phyloP scores from a whole-genome alignment of 2,329 filamentous ascomycete genomes.

The Pseudocercospora musae region DNA sequence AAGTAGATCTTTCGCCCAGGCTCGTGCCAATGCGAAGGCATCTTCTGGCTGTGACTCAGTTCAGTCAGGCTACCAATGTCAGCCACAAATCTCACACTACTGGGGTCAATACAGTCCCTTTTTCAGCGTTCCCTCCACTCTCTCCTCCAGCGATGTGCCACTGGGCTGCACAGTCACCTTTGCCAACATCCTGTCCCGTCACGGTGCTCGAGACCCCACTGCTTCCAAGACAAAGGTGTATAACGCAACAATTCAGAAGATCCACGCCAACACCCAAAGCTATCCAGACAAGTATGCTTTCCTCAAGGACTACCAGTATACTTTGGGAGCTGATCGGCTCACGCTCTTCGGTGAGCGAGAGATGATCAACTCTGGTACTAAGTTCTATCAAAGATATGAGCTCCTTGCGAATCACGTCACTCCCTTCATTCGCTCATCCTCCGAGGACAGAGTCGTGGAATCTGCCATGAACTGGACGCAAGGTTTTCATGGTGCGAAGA shows the following conservation, averaged over 20 bases:
- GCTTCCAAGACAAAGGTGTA: constrained; percentile 63
- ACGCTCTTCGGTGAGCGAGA: constrained; percentile 66
- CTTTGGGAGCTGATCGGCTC: constrained; percentile 66
- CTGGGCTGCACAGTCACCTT: constrained; percentile 71
- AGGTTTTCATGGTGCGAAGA: constrained; percentile 64
- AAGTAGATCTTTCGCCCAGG: constrained; percentile 7
- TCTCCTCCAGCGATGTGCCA: constrained; percentile 60
- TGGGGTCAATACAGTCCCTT: constrained; percentile 80
- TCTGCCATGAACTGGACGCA: constrained; percentile 73
- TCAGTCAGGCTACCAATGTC: constrained; percentile 60
- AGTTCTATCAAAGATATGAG: constrained; percentile 72
- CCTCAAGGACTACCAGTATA: constrained; percentile 68
- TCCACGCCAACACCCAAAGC: constrained; percentile 55
- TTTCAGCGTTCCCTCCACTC: constrained; percentile 68
- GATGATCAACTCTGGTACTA: constrained; percentile 69
- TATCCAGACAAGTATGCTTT: constrained; percentile 68
- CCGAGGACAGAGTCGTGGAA: constrained; percentile 66
- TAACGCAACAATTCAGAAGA: constrained; percentile 59
- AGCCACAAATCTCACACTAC: constrained; percentile 55
- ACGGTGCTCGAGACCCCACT: constrained; percentile 82
- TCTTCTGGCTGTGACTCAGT: constrained; percentile 26
- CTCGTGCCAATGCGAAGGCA: neutral
- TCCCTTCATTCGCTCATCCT: constrained; percentile 71
- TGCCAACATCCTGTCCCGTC: constrained; percentile 75
- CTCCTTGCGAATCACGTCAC: constrained; percentile 55